Evolutionary conservation across 768 basidiomycete genomes (phyloP).

Genomic region (Dentipellis sp.): DNA sequence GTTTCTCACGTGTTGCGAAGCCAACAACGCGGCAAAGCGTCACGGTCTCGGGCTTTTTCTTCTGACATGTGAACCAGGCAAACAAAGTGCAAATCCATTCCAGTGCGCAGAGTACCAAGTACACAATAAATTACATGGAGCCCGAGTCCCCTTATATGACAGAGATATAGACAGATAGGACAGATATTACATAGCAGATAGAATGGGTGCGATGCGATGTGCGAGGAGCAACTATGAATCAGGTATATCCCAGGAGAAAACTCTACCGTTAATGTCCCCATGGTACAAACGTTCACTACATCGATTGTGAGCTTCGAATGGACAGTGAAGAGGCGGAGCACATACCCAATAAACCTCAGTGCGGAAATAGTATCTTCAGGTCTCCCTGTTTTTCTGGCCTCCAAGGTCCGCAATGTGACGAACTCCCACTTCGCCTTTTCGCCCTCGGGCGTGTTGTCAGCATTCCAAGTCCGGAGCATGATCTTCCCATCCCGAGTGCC

Average conservation of each 20-base stretch:
- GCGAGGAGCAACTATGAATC: constrained; percentile 21
- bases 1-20: neutral
- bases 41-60: too few species aligned
- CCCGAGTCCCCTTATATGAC: neutral
- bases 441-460: constrained; percentile 60
- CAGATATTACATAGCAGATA: neutral
- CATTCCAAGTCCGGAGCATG: constrained; percentile 76
- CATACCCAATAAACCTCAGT: constrained; percentile 74
- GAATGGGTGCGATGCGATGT: too few species aligned
- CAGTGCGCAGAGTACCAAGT: neutral
- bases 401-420: constrained; percentile 57
- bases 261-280: constrained; percentile 56
- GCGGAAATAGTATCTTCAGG: constrained; percentile 41
- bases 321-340: neutral
- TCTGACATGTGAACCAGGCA: too few species aligned
- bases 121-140: neutral
- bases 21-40: too few species aligned
- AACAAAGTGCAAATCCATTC: too few species aligned
- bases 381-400: constrained; percentile 31
- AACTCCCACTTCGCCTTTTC: constrained; percentile 72
- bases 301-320: neutral
- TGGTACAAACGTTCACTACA: constrained; percentile 50
- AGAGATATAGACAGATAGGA: neutral
- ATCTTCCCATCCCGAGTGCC: constrained; percentile 72
- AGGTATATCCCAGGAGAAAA: constrained; percentile 48